These are phyloP conservation scores for Penicillium psychrosexuale DNA, from an alignment of 2,329 filamentous ascomycete species.

Conservation along the genomic window DNA sequence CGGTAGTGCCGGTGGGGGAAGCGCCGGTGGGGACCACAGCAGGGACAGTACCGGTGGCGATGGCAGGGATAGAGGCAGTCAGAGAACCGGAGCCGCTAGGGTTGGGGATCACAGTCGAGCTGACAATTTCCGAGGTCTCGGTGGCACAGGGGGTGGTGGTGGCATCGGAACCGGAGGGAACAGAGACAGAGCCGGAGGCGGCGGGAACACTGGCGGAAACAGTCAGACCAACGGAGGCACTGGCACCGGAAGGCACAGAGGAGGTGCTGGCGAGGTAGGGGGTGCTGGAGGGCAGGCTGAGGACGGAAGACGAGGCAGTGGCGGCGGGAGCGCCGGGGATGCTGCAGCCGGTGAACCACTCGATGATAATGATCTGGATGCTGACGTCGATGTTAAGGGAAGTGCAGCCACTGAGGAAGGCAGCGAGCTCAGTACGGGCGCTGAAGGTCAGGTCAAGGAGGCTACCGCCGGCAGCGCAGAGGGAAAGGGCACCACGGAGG, in stretches of 20 bases:
- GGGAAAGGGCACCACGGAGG: slow-evolving; percentile 32
- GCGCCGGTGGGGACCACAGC: too few relatives aligned
- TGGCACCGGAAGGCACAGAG: slow-evolving; percentile 7
- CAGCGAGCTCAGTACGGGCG: slow-evolving; percentile 36
- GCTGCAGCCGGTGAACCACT: slow-evolving; percentile 35
- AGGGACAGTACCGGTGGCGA: too few relatives aligned
- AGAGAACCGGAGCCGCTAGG: neutral
- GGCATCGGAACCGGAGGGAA: slow-evolving; percentile 5
- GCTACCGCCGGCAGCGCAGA: slow-evolving; percentile 33
- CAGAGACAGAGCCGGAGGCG: slow-evolving; percentile 1
- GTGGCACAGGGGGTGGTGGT: slow-evolving; percentile 13
- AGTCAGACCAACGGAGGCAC: slow-evolving; percentile 4
- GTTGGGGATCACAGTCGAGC: slow-evolving; percentile 2
- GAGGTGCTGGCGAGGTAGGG: slow-evolving; percentile 8
- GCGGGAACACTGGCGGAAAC: neutral
- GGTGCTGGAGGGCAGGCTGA: slow-evolving; percentile 19
- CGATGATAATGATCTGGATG: slow-evolving; percentile 51
- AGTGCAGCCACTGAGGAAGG: slow-evolving; percentile 34
- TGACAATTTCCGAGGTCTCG: slow-evolving; percentile 3
- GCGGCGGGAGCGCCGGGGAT: slow-evolving; percentile 21
- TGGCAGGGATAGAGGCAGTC: too few relatives aligned
- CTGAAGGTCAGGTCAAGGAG: slow-evolving; percentile 32
- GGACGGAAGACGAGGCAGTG: slow-evolving; percentile 16
- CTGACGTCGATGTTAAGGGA: slow-evolving; percentile 29
- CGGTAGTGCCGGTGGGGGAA: neutral